Evolutionary conservation across 2,329 filamentous ascomycete species (phyloP), one percentile per base, ranked within the genome.

Genomic region (Mollisiaceae sp.): DNA sequence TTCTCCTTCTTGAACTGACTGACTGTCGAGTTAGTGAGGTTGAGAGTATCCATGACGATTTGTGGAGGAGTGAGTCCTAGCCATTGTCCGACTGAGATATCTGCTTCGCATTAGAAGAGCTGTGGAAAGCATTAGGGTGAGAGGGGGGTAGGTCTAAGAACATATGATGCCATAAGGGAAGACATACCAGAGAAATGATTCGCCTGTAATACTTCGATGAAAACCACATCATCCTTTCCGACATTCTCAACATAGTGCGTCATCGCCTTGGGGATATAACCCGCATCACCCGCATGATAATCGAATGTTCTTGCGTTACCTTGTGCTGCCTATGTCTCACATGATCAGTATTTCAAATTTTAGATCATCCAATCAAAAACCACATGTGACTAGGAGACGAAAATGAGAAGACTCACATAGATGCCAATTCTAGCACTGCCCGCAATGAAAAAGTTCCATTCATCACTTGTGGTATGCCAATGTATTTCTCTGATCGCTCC

Each of bases 171-270:
- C 6, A 32, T 6, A 32, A 32, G 27, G 27, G 27, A 32, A 54
- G 45, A 39, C 66, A 66, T 63, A 72, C 72, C 72, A 27, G 71
- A 72, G 75, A 93, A 93, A 75, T 88, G 83, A 69, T 91, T 86
- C 0, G 89, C 85, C 59, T 88, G 83, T 79, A 94, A 91, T 18
- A 94, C 87, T 78, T 94, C 91, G 12, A 94, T 79, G 77, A 93
- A 90, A 75, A 92, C 88, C 2, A 94, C 78, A 20, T 90, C 86
- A 75, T 93, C 90, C 58, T 91, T 86, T n/a, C 90, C 88, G 47
- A 92, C 86, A 72, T 93, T 93, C 82, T 94, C 91, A 62, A 94
- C 90, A 75, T 92, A 94, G 75, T 94, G 91, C 2, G 89, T 91
- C 83, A 91, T 92, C 75, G 91, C 92, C 73, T 83, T 83, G 0